phyloP scores from a whole-genome alignment of 495 filamentous ascomycete genomes.

The Neurospora sp. region DNA sequence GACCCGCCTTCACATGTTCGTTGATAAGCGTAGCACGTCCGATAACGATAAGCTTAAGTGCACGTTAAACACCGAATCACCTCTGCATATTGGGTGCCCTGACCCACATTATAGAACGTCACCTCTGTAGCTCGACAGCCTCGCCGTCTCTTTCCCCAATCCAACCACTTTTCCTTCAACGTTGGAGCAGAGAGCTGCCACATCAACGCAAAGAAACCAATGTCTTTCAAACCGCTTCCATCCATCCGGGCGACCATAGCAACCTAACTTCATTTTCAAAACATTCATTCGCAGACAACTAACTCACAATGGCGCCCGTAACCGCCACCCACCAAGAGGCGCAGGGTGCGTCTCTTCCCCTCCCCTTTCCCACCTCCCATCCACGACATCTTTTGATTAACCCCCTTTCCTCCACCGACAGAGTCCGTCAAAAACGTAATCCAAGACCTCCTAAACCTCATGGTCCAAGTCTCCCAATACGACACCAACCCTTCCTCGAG shows the following conservation, averaged over 20 bases:
- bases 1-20: background rate
- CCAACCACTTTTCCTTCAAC: background rate
- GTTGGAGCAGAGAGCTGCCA: background rate
- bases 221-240: background rate
- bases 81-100: background rate
- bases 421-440: slow-evolving; percentile 63
- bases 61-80: background rate
- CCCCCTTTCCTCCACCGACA: slow-evolving; percentile 11
- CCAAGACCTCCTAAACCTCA: slow-evolving; percentile 77
- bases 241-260: background rate
- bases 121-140: background rate
- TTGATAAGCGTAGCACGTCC: background rate
- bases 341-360: slow-evolving; percentile 27
- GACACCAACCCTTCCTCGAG: slow-evolving; percentile 33
- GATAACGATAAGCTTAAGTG: background rate
- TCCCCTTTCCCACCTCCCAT: background rate
- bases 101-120: background rate
- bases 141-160: background rate
- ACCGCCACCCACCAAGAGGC: slow-evolving; percentile 32
- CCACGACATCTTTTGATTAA: slow-evolving; percentile 1
- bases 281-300: background rate
- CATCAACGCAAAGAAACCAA: background rate
- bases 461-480: slow-evolving; percentile 60
- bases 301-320: slow-evolving; percentile 36
- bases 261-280: background rate